phyloP scores from a whole-genome alignment of 352 stramenopile genomes.

The Pythium sp. region DNA sequence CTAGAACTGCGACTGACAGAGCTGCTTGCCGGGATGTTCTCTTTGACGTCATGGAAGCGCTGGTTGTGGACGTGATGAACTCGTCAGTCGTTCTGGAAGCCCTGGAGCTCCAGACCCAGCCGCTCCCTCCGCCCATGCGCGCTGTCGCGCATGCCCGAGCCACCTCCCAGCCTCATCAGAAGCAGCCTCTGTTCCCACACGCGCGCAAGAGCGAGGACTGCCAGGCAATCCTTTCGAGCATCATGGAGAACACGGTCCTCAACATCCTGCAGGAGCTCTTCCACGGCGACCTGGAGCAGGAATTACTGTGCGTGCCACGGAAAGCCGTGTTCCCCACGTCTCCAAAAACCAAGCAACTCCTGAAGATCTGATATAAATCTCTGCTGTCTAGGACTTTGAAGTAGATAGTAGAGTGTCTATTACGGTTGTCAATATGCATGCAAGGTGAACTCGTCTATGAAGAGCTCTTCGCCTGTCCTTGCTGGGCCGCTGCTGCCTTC shows the following conservation, averaged over 20 bases:
- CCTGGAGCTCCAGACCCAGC: constrained; percentile 35
- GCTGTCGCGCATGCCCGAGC: constrained; percentile 20
- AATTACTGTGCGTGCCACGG: constrained; percentile 63
- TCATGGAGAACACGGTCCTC: constrained; percentile 80
- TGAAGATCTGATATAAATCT: neutral
- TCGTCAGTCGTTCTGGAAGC: constrained; percentile 45
- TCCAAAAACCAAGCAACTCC: constrained; percentile 18
- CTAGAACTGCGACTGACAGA: constrained; percentile 9
- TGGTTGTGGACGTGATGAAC: constrained; percentile 59
- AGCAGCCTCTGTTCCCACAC: constrained; percentile 21
- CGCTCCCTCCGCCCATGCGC: constrained; percentile 25
- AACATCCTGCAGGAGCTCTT: constrained; percentile 85
- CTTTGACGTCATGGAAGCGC: constrained; percentile 50
- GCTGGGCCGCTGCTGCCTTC: neutral
- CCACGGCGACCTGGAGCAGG: constrained; percentile 65
- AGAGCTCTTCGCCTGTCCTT: neutral
- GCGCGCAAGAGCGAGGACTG: constrained; percentile 58
- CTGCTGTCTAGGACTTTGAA: neutral
- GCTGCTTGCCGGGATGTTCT: constrained; percentile 41
- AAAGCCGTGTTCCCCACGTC: constrained; percentile 49
- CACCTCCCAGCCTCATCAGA: constrained; percentile 5
- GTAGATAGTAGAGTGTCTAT: neutral
- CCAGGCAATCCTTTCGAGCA: constrained; percentile 46
- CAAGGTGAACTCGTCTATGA: neutral
- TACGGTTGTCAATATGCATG: neutral